phyloP scores from a whole-genome alignment of 2,329 filamentous ascomycete genomes.

The Nemania sp. region DNA sequence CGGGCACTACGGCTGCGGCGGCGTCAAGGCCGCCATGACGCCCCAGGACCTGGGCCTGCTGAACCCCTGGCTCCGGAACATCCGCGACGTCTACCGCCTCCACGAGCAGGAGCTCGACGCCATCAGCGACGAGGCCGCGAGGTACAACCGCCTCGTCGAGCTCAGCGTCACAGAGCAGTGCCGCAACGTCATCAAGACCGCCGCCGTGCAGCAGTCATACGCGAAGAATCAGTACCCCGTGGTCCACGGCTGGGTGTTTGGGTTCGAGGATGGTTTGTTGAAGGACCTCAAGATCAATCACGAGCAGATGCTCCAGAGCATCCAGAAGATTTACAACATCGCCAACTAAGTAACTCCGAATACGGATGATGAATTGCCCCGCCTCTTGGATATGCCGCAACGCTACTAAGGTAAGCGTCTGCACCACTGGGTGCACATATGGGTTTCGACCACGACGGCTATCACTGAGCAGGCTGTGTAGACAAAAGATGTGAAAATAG shows the following conservation, averaged over 20 bases:
- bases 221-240: slow-evolving; percentile 66
- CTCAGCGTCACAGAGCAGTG: slow-evolving; percentile 81
- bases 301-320: slow-evolving; percentile 55
- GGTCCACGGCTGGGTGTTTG: slow-evolving; percentile 76
- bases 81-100: slow-evolving; percentile 73
- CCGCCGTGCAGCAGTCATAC: slow-evolving; percentile 74
- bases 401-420: too few species aligned
- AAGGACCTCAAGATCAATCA: slow-evolving; percentile 68
- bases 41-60: slow-evolving; percentile 70
- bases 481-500: too few species aligned
- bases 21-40: slow-evolving; percentile 74
- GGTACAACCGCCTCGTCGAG: slow-evolving; percentile 75
- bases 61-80: slow-evolving; percentile 75
- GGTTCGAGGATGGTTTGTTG: slow-evolving; percentile 67
- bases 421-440: too few species aligned
- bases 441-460: too few species aligned
- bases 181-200: slow-evolving; percentile 77
- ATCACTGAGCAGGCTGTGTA: too few species aligned
- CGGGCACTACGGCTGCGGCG: slow-evolving; percentile 78
- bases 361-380: too few species aligned
- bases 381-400: too few species aligned
- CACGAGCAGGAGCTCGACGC: slow-evolving; percentile 71
- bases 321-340: slow-evolving; percentile 69
- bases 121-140: slow-evolving; percentile 60
- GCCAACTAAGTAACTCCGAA: too few species aligned